Evolutionary conservation across 805 yeast genomes (phyloP), one percentile per base, ranked within the genome.

Genomic region (Starmera caribaea): DNA sequence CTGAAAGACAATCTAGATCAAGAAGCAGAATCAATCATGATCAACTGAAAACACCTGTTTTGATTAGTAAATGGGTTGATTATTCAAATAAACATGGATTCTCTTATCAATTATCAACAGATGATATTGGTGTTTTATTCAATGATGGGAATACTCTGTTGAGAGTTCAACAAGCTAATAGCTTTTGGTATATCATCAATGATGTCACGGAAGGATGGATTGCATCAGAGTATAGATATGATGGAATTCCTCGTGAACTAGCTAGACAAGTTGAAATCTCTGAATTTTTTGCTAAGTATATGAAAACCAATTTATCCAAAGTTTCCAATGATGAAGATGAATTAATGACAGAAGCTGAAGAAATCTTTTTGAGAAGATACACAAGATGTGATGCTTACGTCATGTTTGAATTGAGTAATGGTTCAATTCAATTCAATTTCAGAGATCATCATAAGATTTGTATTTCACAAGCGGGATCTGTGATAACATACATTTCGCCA

Each of bases 61-160:
- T 85, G 44, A 78, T 90, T 34, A 83, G 94, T 44, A 89, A 90
- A 58, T 92, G 99, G 99, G 97, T 94, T 26, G 99, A 92, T 58
- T 92, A 90, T 58, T 83, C 96, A 24, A 88, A 89, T 63, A 87
- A 83, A 59, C 94, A 90, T 61, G 98, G 98, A 1, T 81, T 92
- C 55, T 85, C 96, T 5, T 92, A 90, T 59, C 96, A 92, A 57
- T 65, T 92, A 41, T 84, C 90, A 16, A 83, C 88, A 35, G 92
- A 90, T 43, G 84, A 83, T 47, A 84, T 87, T 48, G 97, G 97
- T 16, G 96, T 89, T 12, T 66, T 84, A 42, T 90, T 89, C 65
- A 85, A 86, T 49, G 90, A 86, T 51, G 83, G 85, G 15, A 79
- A 83, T 41, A 81, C 95, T 4, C 76, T 92, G 49, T 69, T 90